Evolutionary conservation across 2,329 filamentous ascomycete species (phyloP).

Genomic region (Aspergillus thermomutatus): DNA sequence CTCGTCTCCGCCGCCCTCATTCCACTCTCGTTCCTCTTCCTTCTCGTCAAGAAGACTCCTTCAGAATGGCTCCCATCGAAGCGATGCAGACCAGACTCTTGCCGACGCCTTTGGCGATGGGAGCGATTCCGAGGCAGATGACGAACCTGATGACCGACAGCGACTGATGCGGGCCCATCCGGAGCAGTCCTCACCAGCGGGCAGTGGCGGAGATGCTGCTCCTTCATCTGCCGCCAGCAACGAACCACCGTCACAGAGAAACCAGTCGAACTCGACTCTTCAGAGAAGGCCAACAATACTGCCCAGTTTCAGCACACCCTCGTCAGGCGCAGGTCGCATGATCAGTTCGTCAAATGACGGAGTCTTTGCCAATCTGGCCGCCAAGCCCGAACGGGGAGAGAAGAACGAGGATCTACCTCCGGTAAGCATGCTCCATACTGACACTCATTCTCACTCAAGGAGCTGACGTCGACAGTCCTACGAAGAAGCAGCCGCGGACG

Average conservation of each 20-base stretch:
- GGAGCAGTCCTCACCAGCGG: slow-evolving; percentile 16
- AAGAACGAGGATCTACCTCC: slow-evolving; percentile 90
- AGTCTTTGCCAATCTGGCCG: slow-evolving; percentile 91
- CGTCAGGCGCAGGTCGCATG: slow-evolving; percentile 48
- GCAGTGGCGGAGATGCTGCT: slow-evolving; percentile 27
- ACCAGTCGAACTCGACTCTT: slow-evolving; percentile 24
- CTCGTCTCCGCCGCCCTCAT: slow-evolving; percentile 65
- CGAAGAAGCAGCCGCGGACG: slow-evolving; percentile 95
- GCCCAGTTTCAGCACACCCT: slow-evolving; percentile 47
- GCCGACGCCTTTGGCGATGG: slow-evolving; percentile 89
- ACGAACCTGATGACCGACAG: slow-evolving; percentile 77
- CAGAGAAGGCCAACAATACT: slow-evolving; percentile 53
- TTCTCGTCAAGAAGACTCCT: slow-evolving; percentile 52
- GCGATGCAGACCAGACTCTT: slow-evolving; percentile 71
- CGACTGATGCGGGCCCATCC: slow-evolving; percentile 72
- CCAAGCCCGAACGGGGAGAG: slow-evolving; percentile 78
- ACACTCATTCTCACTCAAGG: slow-evolving; percentile 19
- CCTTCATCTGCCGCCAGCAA: slow-evolving; percentile 26
- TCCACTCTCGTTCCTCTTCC: slow-evolving; percentile 79
- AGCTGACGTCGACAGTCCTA: slow-evolving; percentile 64
- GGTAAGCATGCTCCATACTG: slow-evolving; percentile 56
- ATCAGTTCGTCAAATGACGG: slow-evolving; percentile 81
- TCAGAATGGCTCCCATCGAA: slow-evolving; percentile 49
- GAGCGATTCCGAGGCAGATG: slow-evolving; percentile 65
- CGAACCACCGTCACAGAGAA: slow-evolving; percentile 13